A percentile compares a stretch with the other conserved stretches of the same genome.
phyloP scores from a whole-genome alignment of 2,329 filamentous ascomycete species.

The Lecanicillium sp. region DNA sequence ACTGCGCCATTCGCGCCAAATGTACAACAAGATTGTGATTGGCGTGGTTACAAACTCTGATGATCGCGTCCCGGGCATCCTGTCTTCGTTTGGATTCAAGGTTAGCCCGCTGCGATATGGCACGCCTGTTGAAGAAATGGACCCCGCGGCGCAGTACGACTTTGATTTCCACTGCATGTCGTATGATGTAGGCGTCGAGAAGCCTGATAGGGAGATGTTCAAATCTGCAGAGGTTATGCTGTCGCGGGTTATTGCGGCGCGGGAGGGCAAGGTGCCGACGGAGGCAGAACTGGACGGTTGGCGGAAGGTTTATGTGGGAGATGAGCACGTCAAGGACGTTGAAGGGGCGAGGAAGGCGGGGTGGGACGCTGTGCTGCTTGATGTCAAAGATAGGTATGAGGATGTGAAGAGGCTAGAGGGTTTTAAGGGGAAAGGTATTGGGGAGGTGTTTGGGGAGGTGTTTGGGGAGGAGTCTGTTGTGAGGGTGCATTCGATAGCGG shows the following conservation, averaged over 20 bases:
- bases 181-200: constrained; percentile 53
- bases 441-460: too few species aligned
- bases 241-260: constrained; percentile 16
- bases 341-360: constrained; percentile 29
- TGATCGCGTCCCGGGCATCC: constrained; percentile 44
- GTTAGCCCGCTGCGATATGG: constrained; percentile 30
- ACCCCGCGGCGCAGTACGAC: constrained; percentile 12
- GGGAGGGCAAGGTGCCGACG: constrained; percentile 8
- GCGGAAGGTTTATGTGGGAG: constrained; percentile 45
- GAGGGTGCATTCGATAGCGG: too few species aligned
- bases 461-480: too few species aligned
- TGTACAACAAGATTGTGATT: constrained; percentile 33
- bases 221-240: constrained; percentile 40
- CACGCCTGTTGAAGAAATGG: background rate
- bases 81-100: constrained; percentile 43
- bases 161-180: constrained; percentile 53
- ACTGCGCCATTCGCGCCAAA: constrained; percentile 20
- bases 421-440: too few species aligned
- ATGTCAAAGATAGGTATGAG: constrained; percentile 5
- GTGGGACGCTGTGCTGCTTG: constrained; percentile 17
- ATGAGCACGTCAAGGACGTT: constrained; percentile 43
- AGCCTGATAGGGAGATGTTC: constrained; percentile 50
- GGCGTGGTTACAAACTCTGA: constrained; percentile 58
- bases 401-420: too few species aligned
- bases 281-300: constrained; percentile 16